Conservation (phyloP, 179 eudicot species). For the Spergularia azorica region DNA sequence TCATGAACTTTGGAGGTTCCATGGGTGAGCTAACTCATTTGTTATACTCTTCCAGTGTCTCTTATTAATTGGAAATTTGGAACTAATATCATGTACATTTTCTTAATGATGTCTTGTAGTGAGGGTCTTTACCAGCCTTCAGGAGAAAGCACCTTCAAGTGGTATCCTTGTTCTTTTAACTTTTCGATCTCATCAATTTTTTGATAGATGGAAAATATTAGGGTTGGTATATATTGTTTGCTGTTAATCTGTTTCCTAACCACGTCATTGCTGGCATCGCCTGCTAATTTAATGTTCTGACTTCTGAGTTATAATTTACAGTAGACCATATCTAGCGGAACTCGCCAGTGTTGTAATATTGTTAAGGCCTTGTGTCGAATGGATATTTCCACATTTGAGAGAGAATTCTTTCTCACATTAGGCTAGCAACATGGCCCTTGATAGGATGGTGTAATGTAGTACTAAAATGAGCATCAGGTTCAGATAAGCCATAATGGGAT, state of each 20-base stretch:
- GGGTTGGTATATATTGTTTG: neutral
- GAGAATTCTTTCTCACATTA: too few relatives aligned
- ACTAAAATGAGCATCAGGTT: too few relatives aligned
- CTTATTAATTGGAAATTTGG: neutral
- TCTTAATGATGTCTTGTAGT: conserved; percentile 47
- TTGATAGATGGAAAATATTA: neutral
- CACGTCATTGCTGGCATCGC: neutral
- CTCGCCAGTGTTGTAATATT: too few relatives aligned
- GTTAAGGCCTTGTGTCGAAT: too few relatives aligned
- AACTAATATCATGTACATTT: neutral
- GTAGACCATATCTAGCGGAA: too few relatives aligned
- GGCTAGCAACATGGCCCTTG: too few relatives aligned
- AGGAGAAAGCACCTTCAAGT: conserved; percentile 90
- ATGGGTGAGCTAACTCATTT: conserved; percentile 52
- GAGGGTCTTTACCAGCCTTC: conserved; percentile 92
- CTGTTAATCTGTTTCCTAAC: neutral
- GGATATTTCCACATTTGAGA: too few relatives aligned
- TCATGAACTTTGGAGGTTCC: conserved; percentile 90
- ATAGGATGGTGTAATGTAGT: too few relatives aligned
- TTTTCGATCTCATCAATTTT: neutral
- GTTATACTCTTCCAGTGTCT: neutral
- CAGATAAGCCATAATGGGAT: too few relatives aligned
- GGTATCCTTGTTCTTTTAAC: conserved; percentile 56
- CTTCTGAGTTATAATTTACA: too few relatives aligned
- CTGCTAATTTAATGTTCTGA: too few relatives aligned